Base-by-base conservation (phyloP, 352 stramenopile genomes). In the Phytopythium kandeliae region DNA sequence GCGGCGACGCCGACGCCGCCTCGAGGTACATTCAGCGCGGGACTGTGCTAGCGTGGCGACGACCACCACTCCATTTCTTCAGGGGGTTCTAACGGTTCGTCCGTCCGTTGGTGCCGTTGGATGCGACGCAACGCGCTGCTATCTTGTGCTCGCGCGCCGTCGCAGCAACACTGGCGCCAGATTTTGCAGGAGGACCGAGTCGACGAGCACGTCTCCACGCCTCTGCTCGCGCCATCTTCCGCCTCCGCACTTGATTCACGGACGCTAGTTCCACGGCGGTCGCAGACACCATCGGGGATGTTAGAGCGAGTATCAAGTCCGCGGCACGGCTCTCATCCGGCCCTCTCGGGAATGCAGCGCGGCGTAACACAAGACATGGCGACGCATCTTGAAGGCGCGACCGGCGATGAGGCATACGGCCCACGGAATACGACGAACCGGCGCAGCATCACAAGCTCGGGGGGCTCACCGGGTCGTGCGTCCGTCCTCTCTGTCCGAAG, bases 1-100 rank as follows among this genome's bases (percentile, higher is more conserved):
- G 30, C 77, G 77, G 10, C 77, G 71, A 12, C 77, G 66, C 21
- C 78, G 80, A n/a, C 64, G 58, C 44, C 65, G 65, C 48, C 58
- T 87, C 24, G 67, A 87, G 63, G 79, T 86, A 33, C 30, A 44
- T 31, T 9, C 28, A 31, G 28, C 28, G 28, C 17, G 12, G 5
- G 34, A n/a, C 34, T 6, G n/a, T n/a, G n/a, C n/a, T n/a, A n/a
- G n/a, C n/a, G n/a, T n/a, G n/a, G n/a, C n/a, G n/a, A n/a, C n/a
- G 28, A 33, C 28, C 28, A 33, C n/a, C n/a, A n/a, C n/a, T n/a
- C n/a, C n/a, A n/a, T n/a, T n/a, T n/a, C n/a, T n/a, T n/a, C 40
- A 33, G 3, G 24, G 5, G 15, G 15, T 34, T 48, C 44, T 37
- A 30, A 50, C 44, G n/a, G 28, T 21, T 28, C 31, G 15, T 13